A percentile compares a stretch with the other conserved stretches of the same genome.
These are phyloP conservation scores for Diospyros lotus DNA, from an alignment of 148 eudicot species.

Conservation along the genomic window DNA sequence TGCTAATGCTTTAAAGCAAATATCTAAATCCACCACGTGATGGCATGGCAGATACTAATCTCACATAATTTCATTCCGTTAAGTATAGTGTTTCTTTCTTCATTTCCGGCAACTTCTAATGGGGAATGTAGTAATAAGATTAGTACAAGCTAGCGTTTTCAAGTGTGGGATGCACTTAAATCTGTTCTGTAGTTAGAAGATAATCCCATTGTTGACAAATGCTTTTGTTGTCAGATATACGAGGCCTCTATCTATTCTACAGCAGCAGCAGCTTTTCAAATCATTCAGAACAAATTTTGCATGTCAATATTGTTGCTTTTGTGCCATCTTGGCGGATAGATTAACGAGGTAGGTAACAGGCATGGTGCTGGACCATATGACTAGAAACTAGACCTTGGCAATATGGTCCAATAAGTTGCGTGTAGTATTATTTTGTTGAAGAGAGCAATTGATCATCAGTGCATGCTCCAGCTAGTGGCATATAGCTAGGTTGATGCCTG, in stretches of 20 bases:
- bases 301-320: too few species aligned
- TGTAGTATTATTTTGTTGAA: too few species aligned
- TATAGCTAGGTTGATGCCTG: too few species aligned
- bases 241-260: neutral
- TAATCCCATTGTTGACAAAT: constrained; percentile 12
- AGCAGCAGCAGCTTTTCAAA: too few species aligned
- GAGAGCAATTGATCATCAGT: too few species aligned
- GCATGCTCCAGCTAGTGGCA: too few species aligned
- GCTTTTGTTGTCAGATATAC: constrained; percentile 7
- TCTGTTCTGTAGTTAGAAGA: constrained; percentile 4
- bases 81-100: neutral
- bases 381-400: too few species aligned
- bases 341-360: too few species aligned
- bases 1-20: constrained; percentile 45
- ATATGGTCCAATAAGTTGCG: too few species aligned
- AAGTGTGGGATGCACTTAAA: neutral
- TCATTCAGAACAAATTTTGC: too few species aligned
- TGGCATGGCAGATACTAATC: constrained; percentile 3
- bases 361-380: too few species aligned
- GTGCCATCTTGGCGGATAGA: too few species aligned
- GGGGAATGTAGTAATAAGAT: constrained; percentile 3
- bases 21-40: constrained; percentile 27
- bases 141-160: neutral
- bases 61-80: neutral
- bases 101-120: neutral